Base-by-base conservation (phyloP, 192 early-diverging fungal genomes). In the Gamsiella multidivaricata region DNA sequence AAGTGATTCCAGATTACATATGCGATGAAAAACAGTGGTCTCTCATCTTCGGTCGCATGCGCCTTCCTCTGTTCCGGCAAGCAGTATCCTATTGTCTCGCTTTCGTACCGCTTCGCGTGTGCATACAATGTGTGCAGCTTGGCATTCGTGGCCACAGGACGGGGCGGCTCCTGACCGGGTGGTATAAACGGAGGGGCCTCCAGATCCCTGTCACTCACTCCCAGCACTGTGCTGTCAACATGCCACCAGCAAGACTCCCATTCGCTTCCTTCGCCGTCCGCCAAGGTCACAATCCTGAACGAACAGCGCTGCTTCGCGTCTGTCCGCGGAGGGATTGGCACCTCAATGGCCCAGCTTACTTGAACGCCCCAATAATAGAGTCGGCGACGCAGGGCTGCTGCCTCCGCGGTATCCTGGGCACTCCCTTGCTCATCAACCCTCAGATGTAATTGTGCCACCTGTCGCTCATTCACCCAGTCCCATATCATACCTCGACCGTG, bases 1-100 rank as follows among this genome's bases (percentile, higher is more conserved):
- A 57, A 78, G n/a, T 61, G 74, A n/a, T 69, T 69, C 74, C 74
- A 78, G 1, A 69, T 50, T 8, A 78, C 65, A 29, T 61, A 78
- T 0, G 74, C 74, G 15, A 63, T 64, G 23, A 78, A 78, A 25
- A 18, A 28, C 26, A 78, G 9, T 11, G 60, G 65, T 26, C 36
- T 26, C 0, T 18, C 22, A 8, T 58, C 18, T 17, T 59, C 70
- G 1, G 17, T 36, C 39, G 12, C 0, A 50, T 73, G 20, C n/a
- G 45, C 17, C 14, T 25, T 41, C 6, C 32, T 6, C 25, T 73
- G 54, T n/a, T 73, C 61, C 2, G 51, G 51, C 9, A 56, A 8
- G 20, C 60, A 56, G 28, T 36, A 26, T 2, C 69, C 74, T 2
- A 59, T 15, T 0, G 74, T 68, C 66, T 78, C 37, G 8, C 26